Evolutionary conservation across 2,329 filamentous ascomycete species (phyloP), one percentile per base, ranked within the genome.

Genomic region (Xylariaceae sp.): DNA sequence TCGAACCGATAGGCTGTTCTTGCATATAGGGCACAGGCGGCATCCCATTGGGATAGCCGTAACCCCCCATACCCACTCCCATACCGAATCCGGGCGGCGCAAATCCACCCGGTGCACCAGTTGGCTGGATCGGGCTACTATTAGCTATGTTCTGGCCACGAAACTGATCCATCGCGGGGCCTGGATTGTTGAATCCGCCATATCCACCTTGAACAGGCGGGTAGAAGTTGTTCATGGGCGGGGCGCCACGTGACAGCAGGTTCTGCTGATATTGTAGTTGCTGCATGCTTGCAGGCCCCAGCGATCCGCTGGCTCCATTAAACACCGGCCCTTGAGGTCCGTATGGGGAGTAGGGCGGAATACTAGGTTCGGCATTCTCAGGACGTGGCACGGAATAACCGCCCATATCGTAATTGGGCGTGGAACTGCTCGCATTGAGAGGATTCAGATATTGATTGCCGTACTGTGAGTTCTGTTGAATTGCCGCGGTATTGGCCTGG

Each of bases 181-280:
- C 75, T 34, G 75, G 65, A 53, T 69, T 73, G 59, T 72, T 75
- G 62, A 78, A 84, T n/a, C 72, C 75, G n/a, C 71, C 74, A 62
- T 78, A 84, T 0, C 78, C 78, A 36, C 76, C 72, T 65, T 79
- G 80, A 75, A 85, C 78, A 7, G 71, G 67, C 3, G 79, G 76
- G 63, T 78, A 85, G 68, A 75, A 83, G 66, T 78, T 81, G 65
- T 74, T 78, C 71, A 83, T 77, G 9, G 77, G 77, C 12, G 80
- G 78, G 1, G 72, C 70, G 8, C 74, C 76, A 16, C 81, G 75
- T 44, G 74, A 74, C 68, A 85, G 74, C 72, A 84, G 75, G 63
- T 67, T 74, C 65, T 83, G 81, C 65, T 83, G 81, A 63, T 80
- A 84, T 58, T 82, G 80, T 60, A 84, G 65, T 60, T 79, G 80